Evolutionary conservation across 345 rosid species (phyloP).

Genomic region (Acer yangbiense): DNA sequence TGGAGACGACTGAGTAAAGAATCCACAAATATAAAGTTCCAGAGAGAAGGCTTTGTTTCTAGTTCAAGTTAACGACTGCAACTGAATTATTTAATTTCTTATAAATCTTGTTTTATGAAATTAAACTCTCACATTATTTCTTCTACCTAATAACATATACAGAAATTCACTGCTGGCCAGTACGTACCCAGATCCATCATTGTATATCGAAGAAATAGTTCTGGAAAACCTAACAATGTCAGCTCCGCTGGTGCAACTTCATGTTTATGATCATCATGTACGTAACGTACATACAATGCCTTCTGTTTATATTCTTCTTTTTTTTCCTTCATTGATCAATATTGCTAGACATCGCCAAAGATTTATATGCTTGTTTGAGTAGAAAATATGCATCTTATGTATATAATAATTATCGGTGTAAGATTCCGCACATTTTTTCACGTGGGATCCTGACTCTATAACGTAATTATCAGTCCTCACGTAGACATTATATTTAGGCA

Average conservation of each 20-base stretch:
- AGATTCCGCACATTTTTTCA: too few relatives aligned
- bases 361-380: too few relatives aligned
- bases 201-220: not conserved
- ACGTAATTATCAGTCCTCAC: too few relatives aligned
- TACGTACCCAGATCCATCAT: not conserved
- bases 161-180: not conserved
- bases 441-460: too few relatives aligned
- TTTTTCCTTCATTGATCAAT: too few relatives aligned
- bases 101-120: not conserved
- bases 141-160: not conserved
- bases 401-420: too few relatives aligned
- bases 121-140: not conserved
- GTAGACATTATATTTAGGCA: too few relatives aligned
- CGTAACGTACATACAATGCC: constrained; percentile 5
- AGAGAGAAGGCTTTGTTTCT: constrained; percentile 9
- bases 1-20: constrained; percentile 38
- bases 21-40: not conserved
- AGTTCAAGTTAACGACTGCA: constrained; percentile 20
- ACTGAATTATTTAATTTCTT: not conserved
- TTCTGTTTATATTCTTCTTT: not conserved
- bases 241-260: constrained; percentile 29
- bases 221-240: constrained; percentile 24
- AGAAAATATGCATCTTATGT: too few relatives aligned
- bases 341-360: too few relatives aligned
- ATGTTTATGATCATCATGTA: constrained; percentile 38